These are phyloP conservation scores for Datura wrightii DNA, from an alignment of 257 asterid genomes.

Conservation along the genomic window DNA sequence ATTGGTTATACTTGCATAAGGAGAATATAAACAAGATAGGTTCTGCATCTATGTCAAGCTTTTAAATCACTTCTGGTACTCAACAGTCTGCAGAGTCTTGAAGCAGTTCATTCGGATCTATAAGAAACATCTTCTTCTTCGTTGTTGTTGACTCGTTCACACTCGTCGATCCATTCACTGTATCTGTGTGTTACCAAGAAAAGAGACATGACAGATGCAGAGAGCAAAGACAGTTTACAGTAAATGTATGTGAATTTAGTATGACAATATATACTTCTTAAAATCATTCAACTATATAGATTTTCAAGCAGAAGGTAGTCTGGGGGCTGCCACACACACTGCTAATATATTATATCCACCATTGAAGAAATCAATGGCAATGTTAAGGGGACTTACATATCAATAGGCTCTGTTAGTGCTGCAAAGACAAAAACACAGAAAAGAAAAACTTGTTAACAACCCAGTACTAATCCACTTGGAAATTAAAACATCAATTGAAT, in stretches of 20 bases:
- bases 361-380: background rate
- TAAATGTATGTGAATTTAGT: background rate
- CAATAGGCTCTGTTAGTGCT: slow-evolving; percentile 86
- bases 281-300: background rate
- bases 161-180: slow-evolving; percentile 97
- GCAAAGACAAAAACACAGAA: slow-evolving; percentile 34
- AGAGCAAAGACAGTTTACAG: background rate
- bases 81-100: background rate
- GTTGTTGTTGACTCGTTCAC: slow-evolving; percentile 76
- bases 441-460: slow-evolving; percentile 18
- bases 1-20: background rate
- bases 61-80: background rate
- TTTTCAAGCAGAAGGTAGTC: background rate
- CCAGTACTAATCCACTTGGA: background rate
- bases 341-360: background rate
- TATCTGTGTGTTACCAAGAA: slow-evolving; percentile 51
- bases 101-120: slow-evolving; percentile 25
- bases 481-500: background rate
- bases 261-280: background rate
- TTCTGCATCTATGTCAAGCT: slow-evolving; percentile 6
- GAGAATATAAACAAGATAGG: background rate
- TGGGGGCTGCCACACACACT: background rate
- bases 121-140: slow-evolving; percentile 66
- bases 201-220: background rate
- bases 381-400: slow-evolving; percentile 55